A percentile compares a stretch with the other conserved stretches of the same genome.
Conservation (phyloP, 257 asterid genomes). For the Striga asiatica region DNA sequence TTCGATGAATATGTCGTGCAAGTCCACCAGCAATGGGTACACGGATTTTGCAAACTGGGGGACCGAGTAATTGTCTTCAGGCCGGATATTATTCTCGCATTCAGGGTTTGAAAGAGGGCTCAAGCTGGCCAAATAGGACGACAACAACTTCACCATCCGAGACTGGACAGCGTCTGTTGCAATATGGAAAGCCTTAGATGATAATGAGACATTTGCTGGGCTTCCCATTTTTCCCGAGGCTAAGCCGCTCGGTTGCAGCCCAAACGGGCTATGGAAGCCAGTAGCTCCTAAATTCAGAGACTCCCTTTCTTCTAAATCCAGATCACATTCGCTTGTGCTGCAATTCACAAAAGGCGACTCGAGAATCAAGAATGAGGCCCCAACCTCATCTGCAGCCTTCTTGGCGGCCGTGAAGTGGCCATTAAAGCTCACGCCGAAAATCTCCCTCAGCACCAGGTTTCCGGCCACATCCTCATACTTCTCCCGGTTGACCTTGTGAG, state of each 20-base stretch:
- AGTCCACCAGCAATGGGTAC: conserved; percentile 71
- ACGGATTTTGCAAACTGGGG: conserved; percentile 71
- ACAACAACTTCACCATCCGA: conserved; percentile 48
- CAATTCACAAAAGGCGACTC: conserved; percentile 63
- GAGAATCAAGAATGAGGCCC: conserved; percentile 64
- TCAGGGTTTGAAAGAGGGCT: conserved; percentile 18
- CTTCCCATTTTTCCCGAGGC: conserved; percentile 27
- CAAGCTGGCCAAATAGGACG: conserved; percentile 30
- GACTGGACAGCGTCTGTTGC: conserved; percentile 36
- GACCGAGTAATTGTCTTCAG: conserved; percentile 40
- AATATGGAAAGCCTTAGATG: conserved; percentile 24
- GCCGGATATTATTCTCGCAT: conserved; percentile 25
- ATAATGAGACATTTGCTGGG: conserved; percentile 16
- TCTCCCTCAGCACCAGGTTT: conserved; percentile 59
- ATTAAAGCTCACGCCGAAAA: conserved; percentile 73
- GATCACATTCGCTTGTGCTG: conserved; percentile 3
- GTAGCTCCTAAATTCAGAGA: conserved; percentile 19
- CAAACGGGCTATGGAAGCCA: conserved; percentile 26
- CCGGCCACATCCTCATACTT: conserved; percentile 84
- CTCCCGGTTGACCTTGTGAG: conserved; percentile 51
- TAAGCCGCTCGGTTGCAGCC: conserved; percentile 31
- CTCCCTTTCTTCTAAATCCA: too few relatives aligned
- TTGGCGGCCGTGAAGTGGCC: conserved; percentile 62
- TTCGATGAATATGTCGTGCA: conserved; percentile 48
- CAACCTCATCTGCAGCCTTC: conserved; percentile 78